These are phyloP conservation scores for Didymellaceae sp. DNA, from an alignment of 2,329 filamentous ascomycete genomes.

Conservation along the genomic window DNA sequence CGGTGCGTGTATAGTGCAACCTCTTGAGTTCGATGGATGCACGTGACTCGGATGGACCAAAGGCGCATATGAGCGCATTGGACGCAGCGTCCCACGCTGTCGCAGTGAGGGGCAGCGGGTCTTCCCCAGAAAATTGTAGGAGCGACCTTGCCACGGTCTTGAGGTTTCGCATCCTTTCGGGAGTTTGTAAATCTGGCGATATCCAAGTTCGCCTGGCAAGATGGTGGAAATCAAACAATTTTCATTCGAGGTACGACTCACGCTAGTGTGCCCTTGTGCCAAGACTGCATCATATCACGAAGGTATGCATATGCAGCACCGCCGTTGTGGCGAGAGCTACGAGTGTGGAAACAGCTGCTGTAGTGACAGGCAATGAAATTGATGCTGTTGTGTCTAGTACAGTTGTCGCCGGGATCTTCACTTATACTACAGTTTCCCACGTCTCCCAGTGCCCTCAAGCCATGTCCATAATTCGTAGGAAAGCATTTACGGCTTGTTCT, in stretches of 20 bases:
- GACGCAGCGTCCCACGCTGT: conserved; percentile 84
- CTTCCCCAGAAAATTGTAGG: conserved; percentile 64
- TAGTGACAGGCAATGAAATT: conserved; percentile 45
- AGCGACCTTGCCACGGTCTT: conserved; percentile 73
- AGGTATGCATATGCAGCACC: conserved; percentile 10
- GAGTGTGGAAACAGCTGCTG: background rate
- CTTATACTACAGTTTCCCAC: conserved; percentile 43
- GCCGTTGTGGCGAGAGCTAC: conserved; percentile 9
- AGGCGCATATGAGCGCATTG: conserved; percentile 80
- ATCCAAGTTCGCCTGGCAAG: conserved; percentile 9
- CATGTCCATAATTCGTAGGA: conserved; percentile 19
- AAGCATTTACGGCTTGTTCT: conserved; percentile 56
- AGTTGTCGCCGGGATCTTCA: conserved; percentile 33
- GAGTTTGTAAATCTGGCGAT: conserved; percentile 11
- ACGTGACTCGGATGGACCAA: conserved; percentile 76
- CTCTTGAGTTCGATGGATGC: conserved; percentile 76
- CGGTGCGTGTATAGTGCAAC: conserved; percentile 52
- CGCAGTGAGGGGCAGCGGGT: conserved; percentile 69
- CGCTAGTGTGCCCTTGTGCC: conserved; percentile 14
- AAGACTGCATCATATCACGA: conserved; percentile 21
- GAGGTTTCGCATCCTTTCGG: conserved; percentile 78
- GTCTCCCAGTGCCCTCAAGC: conserved; percentile 24
- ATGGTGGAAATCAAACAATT: conserved; percentile 20
- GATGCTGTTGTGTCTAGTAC: conserved; percentile 45
- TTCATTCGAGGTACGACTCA: conserved; percentile 23